phyloP scores from a whole-genome alignment of 768 basidiomycete species.

The Mycena rosella region DNA sequence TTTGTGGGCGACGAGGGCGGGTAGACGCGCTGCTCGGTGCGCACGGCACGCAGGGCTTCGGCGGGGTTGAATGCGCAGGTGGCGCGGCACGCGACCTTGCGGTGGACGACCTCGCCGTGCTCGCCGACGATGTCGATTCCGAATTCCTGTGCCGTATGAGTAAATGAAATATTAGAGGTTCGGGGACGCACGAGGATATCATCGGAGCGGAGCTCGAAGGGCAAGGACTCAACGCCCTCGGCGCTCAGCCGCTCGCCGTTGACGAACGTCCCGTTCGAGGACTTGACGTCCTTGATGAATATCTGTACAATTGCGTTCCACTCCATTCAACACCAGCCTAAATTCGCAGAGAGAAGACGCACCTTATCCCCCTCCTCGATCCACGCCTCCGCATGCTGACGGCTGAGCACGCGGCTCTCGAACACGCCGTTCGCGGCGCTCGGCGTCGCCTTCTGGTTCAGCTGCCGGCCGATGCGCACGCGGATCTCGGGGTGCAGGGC shows the following conservation, averaged over 20 bases:
- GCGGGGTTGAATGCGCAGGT: constrained; percentile 61
- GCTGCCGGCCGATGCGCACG: constrained; percentile 73
- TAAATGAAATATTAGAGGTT: no score
- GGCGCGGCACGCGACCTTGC: constrained; percentile 76
- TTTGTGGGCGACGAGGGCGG: no score
- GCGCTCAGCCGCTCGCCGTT: constrained; percentile 73
- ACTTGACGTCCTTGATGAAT: constrained; percentile 77
- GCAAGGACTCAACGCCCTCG: constrained; percentile 70
- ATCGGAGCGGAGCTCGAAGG: constrained; percentile 72
- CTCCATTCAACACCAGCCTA: neutral
- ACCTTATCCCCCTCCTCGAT: constrained; percentile 54
- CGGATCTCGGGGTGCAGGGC: constrained; percentile 42
- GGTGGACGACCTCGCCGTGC: constrained; percentile 77
- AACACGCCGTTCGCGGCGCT: constrained; percentile 37
- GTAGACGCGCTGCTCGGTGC: no score
- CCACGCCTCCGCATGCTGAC: no score
- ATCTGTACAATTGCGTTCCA: constrained; percentile 36
- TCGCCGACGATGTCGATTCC: constrained; percentile 81
- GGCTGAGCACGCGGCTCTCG: constrained; percentile 59
- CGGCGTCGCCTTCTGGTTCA: constrained; percentile 74
- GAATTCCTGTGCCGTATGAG: constrained; percentile 62
- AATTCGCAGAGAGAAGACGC: neutral
- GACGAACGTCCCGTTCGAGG: constrained; percentile 80
- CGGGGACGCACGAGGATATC: constrained; percentile 52
- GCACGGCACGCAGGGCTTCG: no score